Conservation (phyloP, 495 filamentous ascomycete genomes). For the Parathielavia hyrcaniae region DNA sequence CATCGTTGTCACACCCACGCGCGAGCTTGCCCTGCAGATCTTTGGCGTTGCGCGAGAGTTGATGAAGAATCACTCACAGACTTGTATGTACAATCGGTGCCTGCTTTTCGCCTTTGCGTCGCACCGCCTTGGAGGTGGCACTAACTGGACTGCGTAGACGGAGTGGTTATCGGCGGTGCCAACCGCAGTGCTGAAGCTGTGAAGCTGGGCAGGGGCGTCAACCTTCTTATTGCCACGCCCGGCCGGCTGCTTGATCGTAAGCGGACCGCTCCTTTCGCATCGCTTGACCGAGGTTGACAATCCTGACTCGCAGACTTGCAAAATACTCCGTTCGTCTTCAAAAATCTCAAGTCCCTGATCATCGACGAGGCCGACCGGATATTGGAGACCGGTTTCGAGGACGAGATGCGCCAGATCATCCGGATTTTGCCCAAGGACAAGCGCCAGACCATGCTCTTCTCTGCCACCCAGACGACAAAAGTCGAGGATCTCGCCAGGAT, state of each 20-base stretch:
- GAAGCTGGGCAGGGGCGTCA: constrained; percentile 89
- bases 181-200: constrained; percentile 88
- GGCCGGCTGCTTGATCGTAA: constrained; percentile 77
- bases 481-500: constrained; percentile 95
- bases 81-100: constrained; percentile 31
- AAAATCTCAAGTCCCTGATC: constrained; percentile 72
- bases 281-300: constrained; percentile 1
- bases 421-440: constrained; percentile 88
- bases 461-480: constrained; percentile 95
- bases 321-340: constrained; percentile 89
- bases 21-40: constrained; percentile 91
- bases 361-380: constrained; percentile 94
- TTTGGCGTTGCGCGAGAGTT: constrained; percentile 92
- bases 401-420: constrained; percentile 95
- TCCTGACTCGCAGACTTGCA: constrained; percentile 53
- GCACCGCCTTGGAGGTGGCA: not conserved
- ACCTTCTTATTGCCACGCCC: constrained; percentile 88
- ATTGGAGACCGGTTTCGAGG: constrained; percentile 94
- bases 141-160: constrained; percentile 43
- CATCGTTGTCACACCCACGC: constrained; percentile 78
- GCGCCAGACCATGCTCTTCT: constrained; percentile 94
- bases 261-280: not conserved
- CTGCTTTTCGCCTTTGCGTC: not conserved
- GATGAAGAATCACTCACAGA: constrained; percentile 73
- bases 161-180: constrained; percentile 92